These are phyloP conservation scores for Parasitella parasitica DNA, from an alignment of 371 early-diverging fungal genomes.

Conservation along the genomic window DNA sequence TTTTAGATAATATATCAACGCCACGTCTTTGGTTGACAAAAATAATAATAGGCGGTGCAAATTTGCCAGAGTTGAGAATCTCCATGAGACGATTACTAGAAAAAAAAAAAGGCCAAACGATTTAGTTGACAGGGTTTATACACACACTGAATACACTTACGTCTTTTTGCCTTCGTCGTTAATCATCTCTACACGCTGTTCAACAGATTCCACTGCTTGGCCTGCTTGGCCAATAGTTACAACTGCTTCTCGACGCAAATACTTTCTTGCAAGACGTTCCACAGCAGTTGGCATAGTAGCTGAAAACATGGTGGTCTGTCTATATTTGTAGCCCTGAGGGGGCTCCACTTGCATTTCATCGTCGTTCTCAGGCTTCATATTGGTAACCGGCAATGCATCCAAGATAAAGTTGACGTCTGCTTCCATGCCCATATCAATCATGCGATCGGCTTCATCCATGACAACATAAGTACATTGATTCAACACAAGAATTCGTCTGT, in stretches of 20 bases:
- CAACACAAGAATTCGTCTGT: slow-evolving; percentile 80
- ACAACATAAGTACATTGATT: slow-evolving; percentile 90
- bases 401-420: slow-evolving; percentile 93
- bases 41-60: slow-evolving; percentile 88
- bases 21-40: slow-evolving; percentile 97
- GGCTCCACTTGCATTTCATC: slow-evolving; percentile 39
- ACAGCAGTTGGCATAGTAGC: slow-evolving; percentile 99
- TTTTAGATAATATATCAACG: slow-evolving; percentile 73
- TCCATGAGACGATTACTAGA: slow-evolving; percentile 73
- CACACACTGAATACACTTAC: slow-evolving; percentile 27
- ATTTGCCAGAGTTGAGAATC: slow-evolving; percentile 65
- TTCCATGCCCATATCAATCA: slow-evolving; percentile 98
- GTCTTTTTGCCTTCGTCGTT: slow-evolving; percentile 84
- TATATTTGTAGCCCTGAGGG: slow-evolving; percentile 59
- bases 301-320: slow-evolving; percentile 99
- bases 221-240: slow-evolving; percentile 98
- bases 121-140: background rate
- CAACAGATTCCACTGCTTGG: slow-evolving; percentile 93
- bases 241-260: slow-evolving; percentile 90
- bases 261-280: slow-evolving; percentile 89
- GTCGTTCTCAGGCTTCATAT: slow-evolving; percentile 83
- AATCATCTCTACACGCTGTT: slow-evolving; percentile 93
- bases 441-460: slow-evolving; percentile 98
- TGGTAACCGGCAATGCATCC: slow-evolving; percentile 88
- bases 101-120: background rate